Evolutionary conservation across 1,284 basidiomycete genomes (phyloP).

Genomic region (Sporisorium sorghi): DNA sequence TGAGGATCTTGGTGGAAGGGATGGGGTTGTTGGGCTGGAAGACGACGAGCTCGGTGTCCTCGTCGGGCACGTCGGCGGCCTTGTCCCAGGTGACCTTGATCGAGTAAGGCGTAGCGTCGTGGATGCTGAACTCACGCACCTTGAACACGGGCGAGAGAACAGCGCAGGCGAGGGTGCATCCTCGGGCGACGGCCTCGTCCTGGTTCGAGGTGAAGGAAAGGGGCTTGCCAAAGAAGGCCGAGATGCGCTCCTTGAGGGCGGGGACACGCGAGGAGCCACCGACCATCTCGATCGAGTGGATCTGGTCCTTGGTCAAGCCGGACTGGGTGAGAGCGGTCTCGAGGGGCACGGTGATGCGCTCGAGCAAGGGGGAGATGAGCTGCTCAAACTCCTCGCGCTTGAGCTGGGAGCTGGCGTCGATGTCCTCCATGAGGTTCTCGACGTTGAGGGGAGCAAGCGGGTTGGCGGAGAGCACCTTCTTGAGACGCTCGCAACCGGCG

Average conservation of each 20-base stretch:
- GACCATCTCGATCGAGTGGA: slow-evolving; percentile 67
- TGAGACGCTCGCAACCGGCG: slow-evolving; percentile 68
- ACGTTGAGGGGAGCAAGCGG: slow-evolving; percentile 67
- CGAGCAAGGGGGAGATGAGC: slow-evolving; percentile 64
- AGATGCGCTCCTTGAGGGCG: slow-evolving; percentile 65
- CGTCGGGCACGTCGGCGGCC: slow-evolving; percentile 67
- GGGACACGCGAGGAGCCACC: slow-evolving; percentile 68
- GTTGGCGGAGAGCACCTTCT: slow-evolving; percentile 70
- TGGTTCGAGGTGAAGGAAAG: slow-evolving; percentile 68
- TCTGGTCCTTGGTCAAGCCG: slow-evolving; percentile 66
- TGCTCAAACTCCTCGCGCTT: slow-evolving; percentile 68
- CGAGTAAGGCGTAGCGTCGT: slow-evolving; percentile 67
- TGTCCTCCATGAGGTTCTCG: slow-evolving; percentile 68
- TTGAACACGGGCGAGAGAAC: slow-evolving; percentile 68
- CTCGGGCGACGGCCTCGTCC: slow-evolving; percentile 67
- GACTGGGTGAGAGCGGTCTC: slow-evolving; percentile 64
- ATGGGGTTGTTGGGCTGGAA: slow-evolving; percentile 69
- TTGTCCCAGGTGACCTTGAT: slow-evolving; percentile 69
- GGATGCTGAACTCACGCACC: slow-evolving; percentile 67
- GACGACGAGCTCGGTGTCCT: slow-evolving; percentile 68
- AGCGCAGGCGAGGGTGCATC: slow-evolving; percentile 68
- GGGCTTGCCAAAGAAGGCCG: slow-evolving; percentile 58
- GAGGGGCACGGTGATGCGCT: slow-evolving; percentile 60
- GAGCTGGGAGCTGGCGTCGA: slow-evolving; percentile 67
- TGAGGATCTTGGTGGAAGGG: slow-evolving; percentile 69